phyloP scores from a whole-genome alignment of 805 yeast species.

The Yarrowia sp. region DNA sequence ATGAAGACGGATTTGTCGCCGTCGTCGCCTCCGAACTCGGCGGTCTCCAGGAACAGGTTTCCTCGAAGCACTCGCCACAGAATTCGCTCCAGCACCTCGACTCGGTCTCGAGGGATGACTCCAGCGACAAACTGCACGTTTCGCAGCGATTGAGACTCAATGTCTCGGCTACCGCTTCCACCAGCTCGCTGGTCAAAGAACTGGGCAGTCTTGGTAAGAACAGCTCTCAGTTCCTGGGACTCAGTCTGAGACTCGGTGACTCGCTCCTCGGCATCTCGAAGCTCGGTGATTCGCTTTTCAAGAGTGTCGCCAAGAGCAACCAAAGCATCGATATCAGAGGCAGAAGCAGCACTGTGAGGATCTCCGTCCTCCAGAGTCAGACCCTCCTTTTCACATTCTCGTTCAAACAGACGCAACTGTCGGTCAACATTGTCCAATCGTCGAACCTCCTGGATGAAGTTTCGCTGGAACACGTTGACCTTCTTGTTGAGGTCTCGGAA shows the following conservation, averaged over 20 bases:
- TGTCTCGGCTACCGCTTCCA: slow-evolving; percentile 35
- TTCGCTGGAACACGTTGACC: slow-evolving; percentile 84
- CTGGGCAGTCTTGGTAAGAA: slow-evolving; percentile 55
- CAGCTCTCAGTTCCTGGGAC: slow-evolving; percentile 74
- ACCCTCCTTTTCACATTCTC: slow-evolving; percentile 48
- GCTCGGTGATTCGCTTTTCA: slow-evolving; percentile 76
- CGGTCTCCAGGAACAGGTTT: slow-evolving; percentile 77
- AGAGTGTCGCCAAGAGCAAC: slow-evolving; percentile 66
- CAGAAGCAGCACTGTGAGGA: slow-evolving; percentile 52
- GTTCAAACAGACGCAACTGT: slow-evolving; percentile 62
- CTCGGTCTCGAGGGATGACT: slow-evolving; percentile 74
- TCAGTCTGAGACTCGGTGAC: slow-evolving; percentile 68
- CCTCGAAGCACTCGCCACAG: slow-evolving; percentile 95
- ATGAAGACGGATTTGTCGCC: slow-evolving; percentile 86
- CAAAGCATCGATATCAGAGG: slow-evolving; percentile 73
- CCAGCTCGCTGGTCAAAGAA: slow-evolving; percentile 55
- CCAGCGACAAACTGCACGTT: slow-evolving; percentile 72
- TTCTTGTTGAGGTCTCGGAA: slow-evolving; percentile 86
- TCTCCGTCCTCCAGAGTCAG: slow-evolving; percentile 53
- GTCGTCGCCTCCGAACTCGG: slow-evolving; percentile 72
- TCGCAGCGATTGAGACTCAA: slow-evolving; percentile 40
- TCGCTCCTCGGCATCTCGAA: slow-evolving; percentile 71
- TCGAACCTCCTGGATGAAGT: slow-evolving; percentile 87
- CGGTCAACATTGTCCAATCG: slow-evolving; percentile 85
- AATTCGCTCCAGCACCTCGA: slow-evolving; percentile 76